These are phyloP conservation scores for Phialophora verrucosa DNA, from an alignment of 2,329 filamentous ascomycete genomes.

Conservation along the genomic window DNA sequence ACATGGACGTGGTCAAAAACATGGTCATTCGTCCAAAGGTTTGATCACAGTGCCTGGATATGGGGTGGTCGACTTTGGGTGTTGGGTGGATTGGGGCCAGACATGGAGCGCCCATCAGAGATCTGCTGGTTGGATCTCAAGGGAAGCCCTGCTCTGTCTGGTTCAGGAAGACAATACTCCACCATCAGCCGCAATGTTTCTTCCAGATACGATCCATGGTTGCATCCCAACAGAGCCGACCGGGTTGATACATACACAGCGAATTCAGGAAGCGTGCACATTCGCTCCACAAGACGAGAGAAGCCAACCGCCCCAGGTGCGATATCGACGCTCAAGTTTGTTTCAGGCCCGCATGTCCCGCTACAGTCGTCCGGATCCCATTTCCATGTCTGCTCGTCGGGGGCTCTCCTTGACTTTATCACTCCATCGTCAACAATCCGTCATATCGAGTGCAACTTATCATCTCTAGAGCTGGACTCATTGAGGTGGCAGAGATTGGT, in stretches of 20 bases:
- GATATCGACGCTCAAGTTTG: conserved; percentile 88
- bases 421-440: conserved; percentile 88
- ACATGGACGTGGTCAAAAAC: conserved; percentile 97
- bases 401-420: conserved; percentile 89
- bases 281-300: conserved; percentile 57
- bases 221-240: conserved; percentile 46
- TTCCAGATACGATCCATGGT: conserved; percentile 48
- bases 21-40: conserved; percentile 93
- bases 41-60: conserved; percentile 93
- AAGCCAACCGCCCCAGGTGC: conserved; percentile 74
- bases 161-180: conserved; percentile 31
- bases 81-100: conserved; percentile 90
- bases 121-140: conserved; percentile 98
- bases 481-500: conserved; percentile 94
- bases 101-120: conserved; percentile 96
- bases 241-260: conserved; percentile 69
- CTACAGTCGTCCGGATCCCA: conserved; percentile 90
- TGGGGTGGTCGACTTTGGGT: conserved; percentile 95
- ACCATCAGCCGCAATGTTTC: conserved; percentile 31
- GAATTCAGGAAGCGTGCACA: conserved; percentile 67
- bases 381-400: conserved; percentile 93
- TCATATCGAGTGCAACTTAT: conserved; percentile 85
- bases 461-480: conserved; percentile 82
- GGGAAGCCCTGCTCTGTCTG: conserved; percentile 78
- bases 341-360: conserved; percentile 83